phyloP scores from a whole-genome alignment of 768 basidiomycete genomes.

The Agrocybe chaxingu region DNA sequence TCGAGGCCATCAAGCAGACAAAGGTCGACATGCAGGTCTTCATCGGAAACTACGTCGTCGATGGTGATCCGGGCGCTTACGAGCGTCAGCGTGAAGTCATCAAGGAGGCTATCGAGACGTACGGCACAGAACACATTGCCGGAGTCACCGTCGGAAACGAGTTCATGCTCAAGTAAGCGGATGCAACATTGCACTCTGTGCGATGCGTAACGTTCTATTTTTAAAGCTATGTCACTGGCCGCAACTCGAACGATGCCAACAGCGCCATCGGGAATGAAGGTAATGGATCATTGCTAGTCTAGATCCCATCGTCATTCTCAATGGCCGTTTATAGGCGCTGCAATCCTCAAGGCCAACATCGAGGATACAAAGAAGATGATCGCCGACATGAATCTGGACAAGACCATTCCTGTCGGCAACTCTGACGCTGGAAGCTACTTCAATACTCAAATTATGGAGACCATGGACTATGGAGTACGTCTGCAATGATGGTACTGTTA shows the following conservation, averaged over 20 bases:
- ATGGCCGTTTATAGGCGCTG: constrained; percentile 41
- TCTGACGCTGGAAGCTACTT: constrained; percentile 88
- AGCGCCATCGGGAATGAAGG: constrained; percentile 48
- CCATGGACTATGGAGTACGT: constrained; percentile 68
- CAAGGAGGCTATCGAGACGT: constrained; percentile 66
- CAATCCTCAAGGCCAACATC: constrained; percentile 61
- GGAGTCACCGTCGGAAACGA: constrained; percentile 94
- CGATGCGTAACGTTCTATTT: neutral
- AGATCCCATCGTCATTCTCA: neutral
- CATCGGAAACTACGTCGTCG: constrained; percentile 62
- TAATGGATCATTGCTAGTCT: constrained; percentile 11
- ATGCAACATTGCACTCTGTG: neutral
- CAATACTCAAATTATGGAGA: constrained; percentile 59
- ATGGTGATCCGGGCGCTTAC: constrained; percentile 65
- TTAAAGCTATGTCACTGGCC: constrained; percentile 54
- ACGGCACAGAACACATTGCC: constrained; percentile 69
- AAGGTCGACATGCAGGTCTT: constrained; percentile 84
- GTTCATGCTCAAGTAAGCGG: constrained; percentile 71
- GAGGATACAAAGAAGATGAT: constrained; percentile 59
- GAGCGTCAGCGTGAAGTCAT: constrained; percentile 64
- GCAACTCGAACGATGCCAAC: constrained; percentile 53
- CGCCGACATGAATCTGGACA: constrained; percentile 50
- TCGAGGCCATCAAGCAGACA: constrained; percentile 87
- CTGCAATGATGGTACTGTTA: neutral
- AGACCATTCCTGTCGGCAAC: constrained; percentile 70